phyloP scores from a whole-genome alignment of 139 green algal species.

The Coelastrella sp. region DNA sequence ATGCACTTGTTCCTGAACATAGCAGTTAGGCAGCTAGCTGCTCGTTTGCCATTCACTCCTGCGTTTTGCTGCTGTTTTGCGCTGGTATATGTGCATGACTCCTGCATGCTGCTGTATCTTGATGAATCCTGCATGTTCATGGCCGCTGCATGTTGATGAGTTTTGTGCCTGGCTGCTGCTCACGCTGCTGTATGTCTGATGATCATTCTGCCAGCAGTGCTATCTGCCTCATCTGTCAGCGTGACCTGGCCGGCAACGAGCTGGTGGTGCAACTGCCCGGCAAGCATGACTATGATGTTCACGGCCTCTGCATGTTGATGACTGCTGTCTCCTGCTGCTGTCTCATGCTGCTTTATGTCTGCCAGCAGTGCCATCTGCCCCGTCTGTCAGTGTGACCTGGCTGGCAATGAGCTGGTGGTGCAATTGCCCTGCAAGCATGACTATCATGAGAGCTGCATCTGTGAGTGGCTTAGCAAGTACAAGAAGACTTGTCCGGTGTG shows the following conservation, averaged over 20 bases:
- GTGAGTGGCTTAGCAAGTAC: constrained; percentile 49
- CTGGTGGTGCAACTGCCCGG: constrained; percentile 30
- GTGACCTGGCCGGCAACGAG: constrained; percentile 20
- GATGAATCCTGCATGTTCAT: no score
- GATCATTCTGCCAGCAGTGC: neutral
- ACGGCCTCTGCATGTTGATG: no score
- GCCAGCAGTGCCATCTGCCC: constrained; percentile 29
- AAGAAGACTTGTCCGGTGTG: constrained; percentile 46
- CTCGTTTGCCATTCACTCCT: no score
- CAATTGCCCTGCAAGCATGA: constrained; percentile 45
- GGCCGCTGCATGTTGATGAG: no score
- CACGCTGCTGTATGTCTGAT: neutral
- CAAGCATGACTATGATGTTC: constrained; percentile 43
- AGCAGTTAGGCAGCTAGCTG: no score
- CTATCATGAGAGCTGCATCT: constrained; percentile 41
- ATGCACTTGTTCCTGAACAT: no score
- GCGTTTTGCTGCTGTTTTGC: no score
- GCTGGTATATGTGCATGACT: no score
- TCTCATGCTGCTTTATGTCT: neutral
- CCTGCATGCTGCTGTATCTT: no score
- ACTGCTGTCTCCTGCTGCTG: neutral
- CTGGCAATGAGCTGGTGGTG: neutral
- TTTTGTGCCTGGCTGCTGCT: neutral
- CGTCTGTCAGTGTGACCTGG: constrained; percentile 44
- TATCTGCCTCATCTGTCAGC: constrained; percentile 45